Conservation (phyloP, 2,329 filamentous ascomycete species). For the Plenodomus biglobosus region DNA sequence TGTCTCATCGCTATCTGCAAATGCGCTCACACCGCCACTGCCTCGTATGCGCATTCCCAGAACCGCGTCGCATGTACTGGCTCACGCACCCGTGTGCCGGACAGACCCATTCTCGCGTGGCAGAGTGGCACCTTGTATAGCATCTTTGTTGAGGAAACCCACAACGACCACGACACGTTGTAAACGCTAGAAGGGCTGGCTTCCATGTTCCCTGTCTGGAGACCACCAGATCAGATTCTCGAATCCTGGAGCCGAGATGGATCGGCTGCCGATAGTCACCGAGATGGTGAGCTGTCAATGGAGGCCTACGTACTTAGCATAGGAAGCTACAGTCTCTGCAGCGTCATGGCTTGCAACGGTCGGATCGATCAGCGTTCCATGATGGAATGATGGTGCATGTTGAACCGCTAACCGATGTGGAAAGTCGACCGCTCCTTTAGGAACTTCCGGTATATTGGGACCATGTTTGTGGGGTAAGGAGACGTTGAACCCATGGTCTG, state of each 20-base stretch:
- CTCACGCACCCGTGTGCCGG: background rate
- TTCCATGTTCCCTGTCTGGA: background rate
- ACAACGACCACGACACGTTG: background rate
- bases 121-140: background rate
- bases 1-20: background rate
- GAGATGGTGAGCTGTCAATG: too few species aligned
- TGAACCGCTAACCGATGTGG: background rate
- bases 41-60: background rate
- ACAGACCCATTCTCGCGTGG: background rate
- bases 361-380: background rate
- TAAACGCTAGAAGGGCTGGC: background rate
- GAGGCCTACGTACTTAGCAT: too few species aligned
- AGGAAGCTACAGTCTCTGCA: background rate
- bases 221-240: background rate
- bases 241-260: background rate
- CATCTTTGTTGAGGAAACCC: background rate
- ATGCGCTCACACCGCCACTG: background rate
- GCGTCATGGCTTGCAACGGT: background rate
- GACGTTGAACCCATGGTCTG: background rate
- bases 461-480: background rate
- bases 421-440: background rate
- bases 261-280: background rate
- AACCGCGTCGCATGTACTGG: background rate
- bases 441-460: background rate
- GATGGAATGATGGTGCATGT: background rate